Percentiles rank a stretch among this genome's conserved stretches.
Evolutionary conservation across 345 rosid genomes (phyloP).

Genomic region (Moricandia moricandioides): DNA sequence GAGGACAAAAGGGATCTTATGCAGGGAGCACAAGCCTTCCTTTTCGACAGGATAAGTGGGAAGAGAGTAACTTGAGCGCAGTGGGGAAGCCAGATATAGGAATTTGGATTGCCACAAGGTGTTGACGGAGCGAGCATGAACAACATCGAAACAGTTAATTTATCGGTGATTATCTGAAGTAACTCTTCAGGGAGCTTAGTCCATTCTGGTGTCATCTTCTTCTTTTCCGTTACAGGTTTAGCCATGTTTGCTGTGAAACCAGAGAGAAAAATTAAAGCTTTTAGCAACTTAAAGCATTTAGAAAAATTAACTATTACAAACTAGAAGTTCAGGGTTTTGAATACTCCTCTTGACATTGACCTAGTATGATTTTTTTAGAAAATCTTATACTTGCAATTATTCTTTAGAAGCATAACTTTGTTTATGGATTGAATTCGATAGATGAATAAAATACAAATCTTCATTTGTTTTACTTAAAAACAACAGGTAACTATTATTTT

Average conservation of each 20-base stretch:
- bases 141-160: neutral
- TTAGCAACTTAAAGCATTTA: neutral
- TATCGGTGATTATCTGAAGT: neutral
- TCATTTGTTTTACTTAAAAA: too few relatives aligned
- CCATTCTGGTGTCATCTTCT: neutral
- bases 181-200: slow-evolving; percentile 13
- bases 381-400: too few relatives aligned
- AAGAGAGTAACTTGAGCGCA: neutral
- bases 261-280: neutral
- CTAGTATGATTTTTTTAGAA: too few relatives aligned
- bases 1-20: neutral
- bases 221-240: neutral
- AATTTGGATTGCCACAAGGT: neutral
- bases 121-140: neutral
- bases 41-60: neutral
- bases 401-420: too few relatives aligned
- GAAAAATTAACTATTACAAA: too few relatives aligned
- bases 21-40: neutral
- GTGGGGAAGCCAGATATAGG: neutral
- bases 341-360: too few relatives aligned
- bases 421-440: too few relatives aligned
- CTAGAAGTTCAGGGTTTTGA: too few relatives aligned
- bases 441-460: too few relatives aligned
- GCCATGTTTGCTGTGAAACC: neutral
- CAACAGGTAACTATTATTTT: too few relatives aligned